phyloP scores from a whole-genome alignment of 768 basidiomycete genomes.

The Royoungia palumana region DNA sequence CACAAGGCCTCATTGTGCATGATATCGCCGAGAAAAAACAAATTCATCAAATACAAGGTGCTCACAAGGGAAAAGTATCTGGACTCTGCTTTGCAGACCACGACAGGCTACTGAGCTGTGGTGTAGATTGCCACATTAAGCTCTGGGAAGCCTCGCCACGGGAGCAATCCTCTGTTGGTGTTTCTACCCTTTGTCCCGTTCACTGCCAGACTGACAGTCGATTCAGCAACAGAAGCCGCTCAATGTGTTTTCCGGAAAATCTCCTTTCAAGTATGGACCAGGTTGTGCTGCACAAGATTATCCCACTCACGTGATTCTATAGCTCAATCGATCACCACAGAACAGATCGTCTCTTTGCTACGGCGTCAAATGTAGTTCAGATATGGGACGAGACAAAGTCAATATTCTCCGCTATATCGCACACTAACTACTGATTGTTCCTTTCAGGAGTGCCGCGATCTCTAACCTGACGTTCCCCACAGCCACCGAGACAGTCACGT shows the following conservation, averaged over 20 bases:
- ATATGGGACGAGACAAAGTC: slow-evolving; percentile 98
- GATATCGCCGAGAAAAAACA: slow-evolving; percentile 61
- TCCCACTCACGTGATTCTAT: slow-evolving; percentile 3
- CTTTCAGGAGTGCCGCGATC: slow-evolving; percentile 69
- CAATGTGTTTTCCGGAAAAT: slow-evolving; percentile 79
- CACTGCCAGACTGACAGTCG: slow-evolving; percentile 3
- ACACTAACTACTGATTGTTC: slow-evolving; percentile 7
- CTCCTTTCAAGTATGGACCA: slow-evolving; percentile 80
- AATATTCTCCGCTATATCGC: background rate
- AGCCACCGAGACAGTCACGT: slow-evolving; percentile 83
- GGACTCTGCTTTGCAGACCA: slow-evolving; percentile 72
- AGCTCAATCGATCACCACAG: slow-evolving; percentile 95
- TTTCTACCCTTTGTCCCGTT: background rate
- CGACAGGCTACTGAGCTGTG: slow-evolving; percentile 69
- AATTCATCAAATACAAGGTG: slow-evolving; percentile 55
- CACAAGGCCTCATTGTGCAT: slow-evolving; percentile 79
- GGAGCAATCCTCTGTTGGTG: slow-evolving; percentile 39
- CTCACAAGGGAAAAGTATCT: slow-evolving; percentile 84
- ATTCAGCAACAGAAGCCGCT: slow-evolving; percentile 52
- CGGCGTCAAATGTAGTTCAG: slow-evolving; percentile 89
- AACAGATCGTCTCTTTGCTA: slow-evolving; percentile 85
- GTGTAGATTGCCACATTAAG: slow-evolving; percentile 79
- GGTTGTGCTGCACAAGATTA: background rate
- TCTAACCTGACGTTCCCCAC: slow-evolving; percentile 86
- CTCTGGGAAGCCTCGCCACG: slow-evolving; percentile 59